Percentiles rank a stretch among this genome's conserved stretches.
Conservation (phyloP, 805 yeast species). For the Isabelozyma gotoi region DNA sequence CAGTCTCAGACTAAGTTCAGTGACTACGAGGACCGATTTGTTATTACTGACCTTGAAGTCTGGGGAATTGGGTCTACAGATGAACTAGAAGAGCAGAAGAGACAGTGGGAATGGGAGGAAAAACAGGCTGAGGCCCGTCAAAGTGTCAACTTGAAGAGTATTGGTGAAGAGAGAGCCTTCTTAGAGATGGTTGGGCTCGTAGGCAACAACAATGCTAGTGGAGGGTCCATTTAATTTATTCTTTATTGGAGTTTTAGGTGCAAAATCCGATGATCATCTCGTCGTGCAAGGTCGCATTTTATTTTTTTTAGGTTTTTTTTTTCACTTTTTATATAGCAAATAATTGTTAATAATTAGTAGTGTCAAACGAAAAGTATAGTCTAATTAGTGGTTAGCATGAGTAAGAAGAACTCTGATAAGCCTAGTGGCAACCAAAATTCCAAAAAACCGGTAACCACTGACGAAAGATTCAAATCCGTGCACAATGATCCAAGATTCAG, state of each 20-base stretch:
- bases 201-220: conserved; percentile 44
- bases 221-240: conserved; percentile 49
- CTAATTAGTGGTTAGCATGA: background rate
- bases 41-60: conserved; percentile 76
- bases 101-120: conserved; percentile 90
- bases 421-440: conserved; percentile 3
- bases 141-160: conserved; percentile 58
- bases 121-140: conserved; percentile 79
- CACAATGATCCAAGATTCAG: conserved; percentile 88
- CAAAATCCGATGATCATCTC: background rate
- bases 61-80: conserved; percentile 88
- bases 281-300: background rate
- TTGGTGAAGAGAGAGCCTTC: conserved; percentile 82
- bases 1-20: conserved; percentile 12
- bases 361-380: no score
- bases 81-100: conserved; percentile 73
- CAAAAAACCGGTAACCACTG: conserved; percentile 46
- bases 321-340: background rate
- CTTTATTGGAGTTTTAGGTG: background rate
- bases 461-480: conserved; percentile 75
- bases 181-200: conserved; percentile 78
- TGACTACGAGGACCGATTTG: conserved; percentile 66
- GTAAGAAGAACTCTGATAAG: conserved; percentile 4
- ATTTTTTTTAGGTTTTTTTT: background rate
- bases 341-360: no score